Conservation (phyloP, 208 protist species). For the Trypanosoma conorhini region DNA sequence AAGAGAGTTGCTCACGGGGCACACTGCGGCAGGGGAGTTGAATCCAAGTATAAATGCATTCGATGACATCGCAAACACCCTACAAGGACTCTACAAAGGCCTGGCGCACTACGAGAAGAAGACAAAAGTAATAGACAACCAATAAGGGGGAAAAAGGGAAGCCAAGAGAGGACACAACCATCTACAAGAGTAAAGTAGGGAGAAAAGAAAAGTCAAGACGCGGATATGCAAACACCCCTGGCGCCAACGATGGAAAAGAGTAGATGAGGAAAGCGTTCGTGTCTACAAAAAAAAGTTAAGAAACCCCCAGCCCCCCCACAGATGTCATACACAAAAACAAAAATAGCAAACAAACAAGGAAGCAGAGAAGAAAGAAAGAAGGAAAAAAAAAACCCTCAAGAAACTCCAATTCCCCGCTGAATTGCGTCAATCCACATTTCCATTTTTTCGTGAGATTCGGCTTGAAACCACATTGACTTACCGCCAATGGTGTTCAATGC, state of each 20-base stretch:
- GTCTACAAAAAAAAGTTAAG: not conserved
- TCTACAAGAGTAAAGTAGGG: not conserved
- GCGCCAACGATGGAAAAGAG: not conserved
- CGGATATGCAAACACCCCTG: not conserved
- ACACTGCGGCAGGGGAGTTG: slow-evolving; percentile 33
- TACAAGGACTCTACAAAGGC: not conserved
- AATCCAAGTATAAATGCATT: slow-evolving; percentile 36
- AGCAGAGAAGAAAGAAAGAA: slow-evolving; percentile 22
- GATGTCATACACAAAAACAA: not conserved
- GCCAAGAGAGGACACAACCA: not conserved
- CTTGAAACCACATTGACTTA: slow-evolving; percentile 89
- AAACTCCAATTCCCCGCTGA: slow-evolving; percentile 69
- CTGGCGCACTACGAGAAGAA: slow-evolving; percentile 9
- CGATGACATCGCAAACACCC: slow-evolving; percentile 5
- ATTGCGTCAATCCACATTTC: slow-evolving; percentile 82
- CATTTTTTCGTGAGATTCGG: slow-evolving; percentile 68
- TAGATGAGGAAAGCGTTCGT: not conserved
- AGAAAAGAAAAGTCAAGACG: not conserved
- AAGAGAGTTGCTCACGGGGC: slow-evolving; percentile 26
- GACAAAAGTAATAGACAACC: slow-evolving; percentile 21
- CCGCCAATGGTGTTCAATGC: slow-evolving; percentile 77
- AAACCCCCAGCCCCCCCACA: not conserved
- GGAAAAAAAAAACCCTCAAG: slow-evolving; percentile 24
- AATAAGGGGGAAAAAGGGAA: slow-evolving; percentile 8
- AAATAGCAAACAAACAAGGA: slow-evolving; percentile 5